These are phyloP conservation scores for Prunus padus DNA, from an alignment of 306 rosid species.

Conservation along the genomic window DNA sequence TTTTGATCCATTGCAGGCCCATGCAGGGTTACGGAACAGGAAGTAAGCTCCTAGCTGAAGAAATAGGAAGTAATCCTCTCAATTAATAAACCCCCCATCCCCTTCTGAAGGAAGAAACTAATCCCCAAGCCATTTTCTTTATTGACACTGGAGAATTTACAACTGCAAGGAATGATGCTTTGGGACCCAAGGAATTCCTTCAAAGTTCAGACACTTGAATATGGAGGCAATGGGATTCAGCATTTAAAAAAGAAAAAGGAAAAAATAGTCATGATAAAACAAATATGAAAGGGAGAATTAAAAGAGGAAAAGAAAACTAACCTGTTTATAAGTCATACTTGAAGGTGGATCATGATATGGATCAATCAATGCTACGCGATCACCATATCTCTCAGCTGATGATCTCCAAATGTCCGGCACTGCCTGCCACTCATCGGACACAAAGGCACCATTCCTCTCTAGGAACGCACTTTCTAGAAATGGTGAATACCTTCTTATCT, in stretches of 20 bases:
- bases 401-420: slow-evolving; percentile 97
- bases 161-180: neutral
- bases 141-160: no score
- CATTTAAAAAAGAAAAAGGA: neutral
- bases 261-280: slow-evolving; percentile 9
- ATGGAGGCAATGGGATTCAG: slow-evolving; percentile 5
- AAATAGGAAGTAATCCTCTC: neutral
- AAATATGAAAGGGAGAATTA: neutral
- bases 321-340: slow-evolving; percentile 76
- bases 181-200: slow-evolving; percentile 8
- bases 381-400: slow-evolving; percentile 83
- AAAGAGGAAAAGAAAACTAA: slow-evolving; percentile 13
- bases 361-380: slow-evolving; percentile 66
- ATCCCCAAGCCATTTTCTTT: no score
- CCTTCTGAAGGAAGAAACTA: no score
- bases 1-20: no score
- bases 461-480: slow-evolving; percentile 65
- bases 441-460: slow-evolving; percentile 34
- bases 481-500: slow-evolving; percentile 77
- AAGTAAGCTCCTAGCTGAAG: neutral
- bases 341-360: slow-evolving; percentile 87
- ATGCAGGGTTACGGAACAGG: neutral
- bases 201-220: slow-evolving; percentile 6
- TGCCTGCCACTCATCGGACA: slow-evolving; percentile 72
- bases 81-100: neutral